Evolutionary conservation across 2,329 filamentous ascomycete genomes (phyloP).

Genomic region (Aspergillus felis): DNA sequence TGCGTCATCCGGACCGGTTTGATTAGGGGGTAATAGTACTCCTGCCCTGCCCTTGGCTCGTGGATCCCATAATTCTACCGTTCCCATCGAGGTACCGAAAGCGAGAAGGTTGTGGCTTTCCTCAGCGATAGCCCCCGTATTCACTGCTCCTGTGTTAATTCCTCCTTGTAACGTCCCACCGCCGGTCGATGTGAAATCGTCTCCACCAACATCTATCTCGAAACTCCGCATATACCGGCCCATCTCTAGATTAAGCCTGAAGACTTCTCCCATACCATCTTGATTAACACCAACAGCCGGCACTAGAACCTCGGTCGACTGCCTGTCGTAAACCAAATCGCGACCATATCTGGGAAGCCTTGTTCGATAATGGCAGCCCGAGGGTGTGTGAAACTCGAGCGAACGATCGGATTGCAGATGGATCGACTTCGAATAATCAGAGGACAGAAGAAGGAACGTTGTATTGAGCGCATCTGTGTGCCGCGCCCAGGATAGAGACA

Average conservation of each 20-base stretch:
- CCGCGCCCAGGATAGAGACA: conserved; percentile 87
- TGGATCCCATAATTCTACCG: conserved; percentile 94
- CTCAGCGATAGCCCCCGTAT: conserved; percentile 81
- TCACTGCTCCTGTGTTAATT: conserved; percentile 79
- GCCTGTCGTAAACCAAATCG: conserved; percentile 78
- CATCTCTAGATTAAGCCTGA: conserved; percentile 83
- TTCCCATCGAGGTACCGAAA: conserved; percentile 92
- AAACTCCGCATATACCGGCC: conserved; percentile 94
- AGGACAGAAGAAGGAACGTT: conserved; percentile 81
- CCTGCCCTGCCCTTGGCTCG: conserved; percentile 78
- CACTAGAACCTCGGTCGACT: conserved; percentile 78
- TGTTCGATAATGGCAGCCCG: conserved; percentile 83
- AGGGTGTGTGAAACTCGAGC: conserved; percentile 88
- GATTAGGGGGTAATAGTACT: conserved; percentile 59
- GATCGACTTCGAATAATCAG: conserved; percentile 89
- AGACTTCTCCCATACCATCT: conserved; percentile 87
- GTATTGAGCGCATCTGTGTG: conserved; percentile 91
- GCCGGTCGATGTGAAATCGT: conserved; percentile 64
- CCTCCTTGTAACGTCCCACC: conserved; percentile 80
- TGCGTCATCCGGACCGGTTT: conserved; percentile 35
- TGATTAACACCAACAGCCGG: conserved; percentile 82
- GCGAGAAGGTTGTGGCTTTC: conserved; percentile 84
- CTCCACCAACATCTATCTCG: conserved; percentile 82
- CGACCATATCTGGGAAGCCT: conserved; percentile 89
- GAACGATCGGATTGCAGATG: conserved; percentile 89